A percentile compares a stretch with the other conserved stretches of the same genome.
Evolutionary conservation across 169 alveolate genomes (phyloP).

Genomic region (Theileria luwenshuni): DNA sequence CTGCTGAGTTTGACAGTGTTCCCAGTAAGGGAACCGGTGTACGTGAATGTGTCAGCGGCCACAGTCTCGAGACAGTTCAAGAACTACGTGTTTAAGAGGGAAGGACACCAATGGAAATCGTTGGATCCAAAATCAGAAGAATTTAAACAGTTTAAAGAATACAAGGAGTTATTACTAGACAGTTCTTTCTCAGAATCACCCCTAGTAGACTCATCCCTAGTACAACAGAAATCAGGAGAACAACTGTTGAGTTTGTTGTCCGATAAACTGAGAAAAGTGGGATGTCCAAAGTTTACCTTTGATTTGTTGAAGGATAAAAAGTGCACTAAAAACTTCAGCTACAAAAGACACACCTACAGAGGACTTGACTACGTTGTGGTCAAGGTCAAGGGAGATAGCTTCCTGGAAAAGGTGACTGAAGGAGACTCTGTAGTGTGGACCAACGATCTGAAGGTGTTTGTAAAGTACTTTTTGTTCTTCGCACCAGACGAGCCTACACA

Average conservation of each 20-base stretch:
- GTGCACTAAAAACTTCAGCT: background rate
- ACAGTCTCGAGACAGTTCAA: background rate
- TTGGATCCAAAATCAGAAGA: too few relatives aligned
- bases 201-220: background rate
- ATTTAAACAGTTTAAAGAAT: too few relatives aligned
- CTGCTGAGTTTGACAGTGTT: too few relatives aligned
- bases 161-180: too few relatives aligned
- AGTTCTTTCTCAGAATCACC: too few relatives aligned
- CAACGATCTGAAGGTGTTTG: background rate
- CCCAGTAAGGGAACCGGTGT: background rate
- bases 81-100: background rate
- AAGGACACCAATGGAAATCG: background rate
- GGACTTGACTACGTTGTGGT: slow-evolving; percentile 5
- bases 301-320: background rate
- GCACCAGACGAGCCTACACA: background rate
- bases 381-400: background rate
- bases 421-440: slow-evolving; percentile 12
- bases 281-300: background rate
- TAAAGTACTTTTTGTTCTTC: too few relatives aligned
- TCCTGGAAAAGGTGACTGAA: background rate
- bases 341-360: background rate
- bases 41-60: background rate
- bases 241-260: background rate
- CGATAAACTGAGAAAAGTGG: background rate
- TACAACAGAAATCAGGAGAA: background rate